Evolutionary conservation across 1,284 basidiomycete species (phyloP).

Genomic region (Apiotrichum sp.): DNA sequence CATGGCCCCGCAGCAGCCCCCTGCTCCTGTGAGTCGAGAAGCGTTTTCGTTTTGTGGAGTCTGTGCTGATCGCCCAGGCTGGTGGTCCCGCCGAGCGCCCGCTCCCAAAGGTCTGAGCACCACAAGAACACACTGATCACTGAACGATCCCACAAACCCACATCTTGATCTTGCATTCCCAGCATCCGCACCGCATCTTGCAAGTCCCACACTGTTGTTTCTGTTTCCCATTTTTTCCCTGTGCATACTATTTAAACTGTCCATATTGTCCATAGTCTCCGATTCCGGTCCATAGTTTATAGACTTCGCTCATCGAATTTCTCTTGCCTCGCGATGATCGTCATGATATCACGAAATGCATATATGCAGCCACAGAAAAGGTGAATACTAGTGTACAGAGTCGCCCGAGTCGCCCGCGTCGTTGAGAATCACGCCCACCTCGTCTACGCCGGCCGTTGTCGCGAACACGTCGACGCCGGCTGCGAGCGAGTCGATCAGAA

Average conservation of each 20-base stretch:
- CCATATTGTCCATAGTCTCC: no score
- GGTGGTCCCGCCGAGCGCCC: not conserved
- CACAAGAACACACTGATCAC: not conserved
- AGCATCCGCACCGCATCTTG: not conserved
- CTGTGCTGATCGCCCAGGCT: not conserved
- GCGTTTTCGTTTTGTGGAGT: not conserved
- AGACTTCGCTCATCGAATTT: no score
- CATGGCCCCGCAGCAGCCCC: not conserved
- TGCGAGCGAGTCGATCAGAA: slow-evolving; percentile 39
- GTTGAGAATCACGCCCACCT: slow-evolving; percentile 33
- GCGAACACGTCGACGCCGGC: slow-evolving; percentile 42
- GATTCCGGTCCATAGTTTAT: no score
- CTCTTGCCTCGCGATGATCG: no score
- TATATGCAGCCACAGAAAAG: not conserved
- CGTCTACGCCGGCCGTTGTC: slow-evolving; percentile 23
- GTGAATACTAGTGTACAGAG: slow-evolving; percentile 12
- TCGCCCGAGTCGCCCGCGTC: not conserved
- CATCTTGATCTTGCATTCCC: not conserved
- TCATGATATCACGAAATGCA: not conserved
- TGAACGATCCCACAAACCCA: no score
- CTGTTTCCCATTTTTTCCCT: not conserved
- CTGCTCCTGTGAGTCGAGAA: not conserved
- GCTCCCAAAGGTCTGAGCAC: not conserved
- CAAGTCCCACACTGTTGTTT: no score
- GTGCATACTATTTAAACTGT: not conserved